These are phyloP conservation scores for Dothideomycetes sp. DNA, from an alignment of 2,329 filamentous ascomycete species.

Conservation along the genomic window DNA sequence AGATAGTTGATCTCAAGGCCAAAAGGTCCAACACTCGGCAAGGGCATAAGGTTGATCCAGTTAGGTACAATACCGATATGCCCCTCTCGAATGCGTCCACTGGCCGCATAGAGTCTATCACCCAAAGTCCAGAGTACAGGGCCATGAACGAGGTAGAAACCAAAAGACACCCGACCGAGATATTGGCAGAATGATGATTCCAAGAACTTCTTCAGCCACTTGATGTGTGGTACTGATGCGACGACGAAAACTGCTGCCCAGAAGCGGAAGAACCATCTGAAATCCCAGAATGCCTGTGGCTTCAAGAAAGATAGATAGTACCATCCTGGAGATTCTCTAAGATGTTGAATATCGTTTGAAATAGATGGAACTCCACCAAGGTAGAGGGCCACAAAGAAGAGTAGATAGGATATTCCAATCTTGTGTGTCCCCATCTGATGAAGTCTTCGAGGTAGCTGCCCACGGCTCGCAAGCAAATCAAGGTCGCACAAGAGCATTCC, in stretches of 20 bases:
- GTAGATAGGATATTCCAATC: constrained; percentile 38
- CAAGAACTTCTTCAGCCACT: constrained; percentile 47
- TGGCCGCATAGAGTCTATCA: constrained; percentile 51
- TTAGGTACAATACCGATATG: constrained; percentile 40
- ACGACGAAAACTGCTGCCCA: constrained; percentile 50
- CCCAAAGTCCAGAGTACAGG: constrained; percentile 48
- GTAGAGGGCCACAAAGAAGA: constrained; percentile 46
- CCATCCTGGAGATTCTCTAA: constrained; percentile 41
- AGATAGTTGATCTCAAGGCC: constrained; percentile 52
- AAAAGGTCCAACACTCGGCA: constrained; percentile 46
- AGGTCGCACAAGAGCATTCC: constrained; percentile 56
- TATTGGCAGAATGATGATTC: constrained; percentile 49
- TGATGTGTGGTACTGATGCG: constrained; percentile 43
- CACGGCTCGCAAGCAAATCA: constrained; percentile 44
- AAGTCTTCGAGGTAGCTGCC: constrained; percentile 45
- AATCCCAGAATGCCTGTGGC: constrained; percentile 11
- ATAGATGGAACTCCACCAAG: constrained; percentile 31
- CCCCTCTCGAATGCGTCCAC: constrained; percentile 42
- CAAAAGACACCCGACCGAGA: constrained; percentile 50
- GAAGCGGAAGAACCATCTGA: constrained; percentile 48
- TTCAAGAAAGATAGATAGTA: constrained; percentile 45
- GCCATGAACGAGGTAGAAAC: constrained; percentile 53
- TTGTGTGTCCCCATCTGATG: constrained; percentile 40
- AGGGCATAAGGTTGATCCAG: constrained; percentile 46
- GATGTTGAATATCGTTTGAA: constrained; percentile 7